phyloP scores from a whole-genome alignment of 495 filamentous ascomycete species.

The Penicillium canescens region DNA sequence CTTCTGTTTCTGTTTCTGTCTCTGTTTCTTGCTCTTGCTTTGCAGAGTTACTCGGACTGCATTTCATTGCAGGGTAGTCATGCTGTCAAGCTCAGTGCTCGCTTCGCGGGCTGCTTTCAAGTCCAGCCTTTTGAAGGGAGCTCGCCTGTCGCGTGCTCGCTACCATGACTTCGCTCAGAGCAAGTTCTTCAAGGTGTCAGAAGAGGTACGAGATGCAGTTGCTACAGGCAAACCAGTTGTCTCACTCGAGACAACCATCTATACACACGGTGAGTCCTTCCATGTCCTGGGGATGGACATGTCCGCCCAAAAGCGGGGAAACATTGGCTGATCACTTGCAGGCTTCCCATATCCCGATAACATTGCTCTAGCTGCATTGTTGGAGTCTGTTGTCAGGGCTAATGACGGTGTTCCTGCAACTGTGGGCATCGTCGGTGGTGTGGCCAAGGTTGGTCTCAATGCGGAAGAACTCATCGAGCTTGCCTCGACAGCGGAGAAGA shows the following conservation, averaged over 20 bases:
- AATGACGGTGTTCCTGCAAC: slow-evolving; percentile 92
- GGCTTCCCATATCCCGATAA: slow-evolving; percentile 87
- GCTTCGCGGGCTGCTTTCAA: slow-evolving; percentile 29
- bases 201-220: slow-evolving; percentile 79
- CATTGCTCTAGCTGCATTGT: slow-evolving; percentile 61
- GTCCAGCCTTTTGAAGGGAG: slow-evolving; percentile 14
- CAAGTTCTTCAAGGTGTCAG: slow-evolving; percentile 70
- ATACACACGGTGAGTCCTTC: slow-evolving; percentile 64
- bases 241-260: slow-evolving; percentile 90
- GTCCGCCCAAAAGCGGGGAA: slow-evolving; percentile 8
- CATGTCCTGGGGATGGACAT: background rate
- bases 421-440: slow-evolving; percentile 78
- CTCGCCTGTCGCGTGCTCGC: slow-evolving; percentile 16
- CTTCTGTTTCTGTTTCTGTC: slow-evolving; percentile 22
- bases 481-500: slow-evolving; percentile 60
- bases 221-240: slow-evolving; percentile 75
- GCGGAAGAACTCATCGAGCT: slow-evolving; percentile 70
- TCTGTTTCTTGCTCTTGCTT: slow-evolving; percentile 2
- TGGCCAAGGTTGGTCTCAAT: slow-evolving; percentile 76
- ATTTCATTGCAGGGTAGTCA: background rate
- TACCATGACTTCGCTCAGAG: slow-evolving; percentile 41
- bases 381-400: slow-evolving; percentile 74
- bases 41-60: background rate
- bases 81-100: slow-evolving; percentile 26
- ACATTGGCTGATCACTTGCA: slow-evolving; percentile 38